Evolutionary conservation across 2,329 filamentous ascomycete species (phyloP).

Genomic region (Phaeosphaeriaceae sp.): DNA sequence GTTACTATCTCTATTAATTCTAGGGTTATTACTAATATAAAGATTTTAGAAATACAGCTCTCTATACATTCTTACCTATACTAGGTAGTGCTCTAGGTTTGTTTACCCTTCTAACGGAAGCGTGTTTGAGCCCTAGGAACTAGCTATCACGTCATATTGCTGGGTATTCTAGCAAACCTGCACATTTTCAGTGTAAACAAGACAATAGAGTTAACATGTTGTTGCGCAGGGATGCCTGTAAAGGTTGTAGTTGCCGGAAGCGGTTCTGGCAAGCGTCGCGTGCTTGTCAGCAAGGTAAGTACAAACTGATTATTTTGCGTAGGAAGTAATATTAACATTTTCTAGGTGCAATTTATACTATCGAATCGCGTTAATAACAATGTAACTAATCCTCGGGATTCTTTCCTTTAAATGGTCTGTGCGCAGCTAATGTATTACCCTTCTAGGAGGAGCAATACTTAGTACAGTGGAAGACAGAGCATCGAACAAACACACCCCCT

Average conservation of each 20-base stretch:
- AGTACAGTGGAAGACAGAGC: constrained; percentile 45
- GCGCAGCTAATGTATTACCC: constrained; percentile 26
- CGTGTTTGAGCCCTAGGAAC: background rate
- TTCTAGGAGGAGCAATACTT: constrained; percentile 52
- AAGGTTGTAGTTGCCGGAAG: constrained; percentile 36
- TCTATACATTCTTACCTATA: too few relatives aligned
- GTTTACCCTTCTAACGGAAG: background rate
- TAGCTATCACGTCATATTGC: background rate
- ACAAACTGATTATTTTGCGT: background rate
- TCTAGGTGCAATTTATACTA: constrained; percentile 30
- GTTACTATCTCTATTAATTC: too few relatives aligned
- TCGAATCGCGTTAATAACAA: constrained; percentile 33
- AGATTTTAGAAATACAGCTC: too few relatives aligned
- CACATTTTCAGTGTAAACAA: background rate
- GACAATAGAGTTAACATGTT: constrained; percentile 11
- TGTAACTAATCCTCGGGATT: constrained; percentile 20
- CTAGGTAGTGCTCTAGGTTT: too few relatives aligned
- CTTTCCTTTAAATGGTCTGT: constrained; percentile 14
- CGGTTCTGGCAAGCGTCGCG: constrained; percentile 23
- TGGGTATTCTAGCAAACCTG: background rate
- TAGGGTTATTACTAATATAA: too few relatives aligned
- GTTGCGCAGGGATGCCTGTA: constrained; percentile 26
- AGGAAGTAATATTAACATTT: constrained; percentile 8
- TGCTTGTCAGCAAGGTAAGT: constrained; percentile 34
- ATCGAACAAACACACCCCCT: constrained; percentile 25